Conservation (phyloP, 75 land plant species). For the Isoetes taiwanensis region DNA sequence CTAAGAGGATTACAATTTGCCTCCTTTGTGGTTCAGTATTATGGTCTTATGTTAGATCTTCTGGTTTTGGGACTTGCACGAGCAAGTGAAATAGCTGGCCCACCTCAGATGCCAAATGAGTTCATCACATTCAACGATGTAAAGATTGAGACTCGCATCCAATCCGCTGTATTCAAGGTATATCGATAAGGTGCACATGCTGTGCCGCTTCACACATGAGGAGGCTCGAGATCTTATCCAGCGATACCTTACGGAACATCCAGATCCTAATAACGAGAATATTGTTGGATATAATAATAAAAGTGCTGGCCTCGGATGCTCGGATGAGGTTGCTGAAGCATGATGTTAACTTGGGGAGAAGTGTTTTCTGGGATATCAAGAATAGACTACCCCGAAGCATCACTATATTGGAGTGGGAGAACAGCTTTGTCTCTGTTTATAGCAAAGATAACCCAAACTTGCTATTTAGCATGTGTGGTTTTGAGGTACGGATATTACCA, state of each 20-base stretch:
- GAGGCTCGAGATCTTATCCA: conserved; percentile 1
- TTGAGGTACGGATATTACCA: conserved; percentile 2
- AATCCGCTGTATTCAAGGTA: neutral
- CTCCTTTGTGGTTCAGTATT: conserved; percentile 4
- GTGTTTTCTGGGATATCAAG: conserved; percentile 4
- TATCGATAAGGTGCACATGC: conserved; percentile 6
- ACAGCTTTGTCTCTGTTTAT: conserved; percentile 7
- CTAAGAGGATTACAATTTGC: neutral
- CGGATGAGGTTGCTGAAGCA: conserved; percentile 3
- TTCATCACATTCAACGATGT: conserved; percentile 1
- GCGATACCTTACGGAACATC: neutral
- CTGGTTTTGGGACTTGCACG: conserved; percentile 1
- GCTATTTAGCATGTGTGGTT: conserved; percentile 8
- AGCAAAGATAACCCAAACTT: conserved; percentile 3
- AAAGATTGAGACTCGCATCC: neutral
- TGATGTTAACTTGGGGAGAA: neutral
- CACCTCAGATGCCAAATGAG: conserved; percentile 1
- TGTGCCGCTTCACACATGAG: conserved; percentile 2
- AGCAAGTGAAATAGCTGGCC: conserved; percentile 1
- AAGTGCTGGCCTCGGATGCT: conserved; percentile 8
- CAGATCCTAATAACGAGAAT: conserved; percentile 5
- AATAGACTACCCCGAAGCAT: conserved; percentile 5
- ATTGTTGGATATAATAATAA: conserved; percentile 7
- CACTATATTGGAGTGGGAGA: conserved; percentile 2
- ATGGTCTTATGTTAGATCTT: neutral